Conservation (phyloP, 2,329 filamentous ascomycete species). For the Fusarium hostae region DNA sequence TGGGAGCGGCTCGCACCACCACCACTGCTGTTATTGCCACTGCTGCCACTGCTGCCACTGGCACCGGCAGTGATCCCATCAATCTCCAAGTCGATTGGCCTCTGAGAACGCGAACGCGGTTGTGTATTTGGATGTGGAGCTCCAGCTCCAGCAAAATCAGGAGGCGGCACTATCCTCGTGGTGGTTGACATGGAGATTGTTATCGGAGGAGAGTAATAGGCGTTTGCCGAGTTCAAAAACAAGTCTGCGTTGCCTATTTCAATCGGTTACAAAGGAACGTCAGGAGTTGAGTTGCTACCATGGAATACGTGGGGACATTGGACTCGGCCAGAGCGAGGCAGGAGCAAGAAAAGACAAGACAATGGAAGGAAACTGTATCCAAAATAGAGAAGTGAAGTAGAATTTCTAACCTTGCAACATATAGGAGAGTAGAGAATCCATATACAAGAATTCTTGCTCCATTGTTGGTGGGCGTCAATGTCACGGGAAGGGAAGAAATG, state of each 20-base stretch:
- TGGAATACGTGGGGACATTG: slow-evolving; percentile 13
- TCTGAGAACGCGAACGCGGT: slow-evolving; percentile 27
- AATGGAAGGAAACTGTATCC: not conserved
- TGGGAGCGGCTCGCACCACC: slow-evolving; percentile 27
- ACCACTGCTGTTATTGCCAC: not conserved
- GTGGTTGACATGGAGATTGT: slow-evolving; percentile 42
- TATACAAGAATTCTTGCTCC: slow-evolving; percentile 39
- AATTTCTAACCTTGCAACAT: slow-evolving; percentile 44
- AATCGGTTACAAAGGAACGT: slow-evolving; percentile 36
- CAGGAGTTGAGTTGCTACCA: slow-evolving; percentile 36
- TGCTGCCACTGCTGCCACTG: not conserved
- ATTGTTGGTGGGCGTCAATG: slow-evolving; percentile 34
- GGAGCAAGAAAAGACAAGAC: not conserved
- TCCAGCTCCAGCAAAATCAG: slow-evolving; percentile 25
- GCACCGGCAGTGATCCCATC: not conserved
- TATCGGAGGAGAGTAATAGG: slow-evolving; percentile 32
- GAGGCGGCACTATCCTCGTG: slow-evolving; percentile 33
- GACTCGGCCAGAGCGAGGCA: not conserved
- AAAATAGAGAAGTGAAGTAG: not conserved
- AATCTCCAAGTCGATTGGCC: slow-evolving; percentile 25
- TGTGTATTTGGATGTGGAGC: not conserved
- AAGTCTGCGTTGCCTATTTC: slow-evolving; percentile 38
- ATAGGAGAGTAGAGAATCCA: slow-evolving; percentile 39
- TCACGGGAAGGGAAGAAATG: slow-evolving; percentile 30
- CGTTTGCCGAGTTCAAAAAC: slow-evolving; percentile 32